These are phyloP conservation scores for Haplosporangium gracile DNA, from an alignment of 192 early-diverging fungal species.

Conservation along the genomic window DNA sequence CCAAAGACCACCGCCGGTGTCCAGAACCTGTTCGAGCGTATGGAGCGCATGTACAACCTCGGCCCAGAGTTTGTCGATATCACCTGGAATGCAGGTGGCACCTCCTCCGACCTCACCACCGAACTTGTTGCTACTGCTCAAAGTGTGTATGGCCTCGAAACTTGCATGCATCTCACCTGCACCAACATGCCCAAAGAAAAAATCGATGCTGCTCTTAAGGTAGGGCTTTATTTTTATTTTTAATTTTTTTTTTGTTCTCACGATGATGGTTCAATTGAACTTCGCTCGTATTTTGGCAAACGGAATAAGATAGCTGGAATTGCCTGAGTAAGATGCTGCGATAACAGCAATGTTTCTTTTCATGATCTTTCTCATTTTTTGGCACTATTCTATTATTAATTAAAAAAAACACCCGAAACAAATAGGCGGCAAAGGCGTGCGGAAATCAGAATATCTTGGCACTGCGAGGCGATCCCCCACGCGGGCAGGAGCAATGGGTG, in stretches of 20 bases:
- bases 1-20: conserved; percentile 84
- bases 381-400: no score
- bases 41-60: conserved; percentile 93
- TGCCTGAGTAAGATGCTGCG: no score
- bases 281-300: neutral
- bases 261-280: neutral
- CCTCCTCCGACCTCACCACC: conserved; percentile 88
- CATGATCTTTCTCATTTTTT: no score
- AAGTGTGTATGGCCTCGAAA: conserved; percentile 91
- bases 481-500: conserved; percentile 84
- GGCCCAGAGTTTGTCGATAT: conserved; percentile 96
- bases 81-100: conserved; percentile 98
- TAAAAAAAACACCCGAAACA: neutral
- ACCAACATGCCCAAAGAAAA: conserved; percentile 95
- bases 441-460: conserved; percentile 97
- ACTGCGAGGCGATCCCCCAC: conserved; percentile 93
- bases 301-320: neutral
- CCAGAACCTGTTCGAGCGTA: conserved; percentile 92
- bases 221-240: conserved; percentile 6
- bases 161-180: conserved; percentile 97
- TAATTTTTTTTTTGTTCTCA: conserved; percentile 1
- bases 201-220: conserved; percentile 86
- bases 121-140: conserved; percentile 90
- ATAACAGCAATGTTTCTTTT: no score
- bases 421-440: conserved; percentile 80